Base-by-base conservation (phyloP, 805 yeast species). In the Kregervanrija pseudodelftensis region DNA sequence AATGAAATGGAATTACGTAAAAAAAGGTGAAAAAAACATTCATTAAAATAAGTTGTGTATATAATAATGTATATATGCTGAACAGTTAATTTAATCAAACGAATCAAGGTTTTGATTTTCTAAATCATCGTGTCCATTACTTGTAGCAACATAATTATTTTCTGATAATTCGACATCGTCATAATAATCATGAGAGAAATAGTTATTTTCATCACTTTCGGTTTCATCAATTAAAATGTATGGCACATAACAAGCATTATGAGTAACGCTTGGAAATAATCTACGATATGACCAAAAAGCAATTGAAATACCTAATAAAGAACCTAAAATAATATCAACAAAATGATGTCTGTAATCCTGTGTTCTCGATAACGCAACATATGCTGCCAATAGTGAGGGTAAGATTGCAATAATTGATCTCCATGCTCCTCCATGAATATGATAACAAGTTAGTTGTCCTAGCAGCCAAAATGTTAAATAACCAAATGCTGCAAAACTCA, bases 261-360 rank as follows among this genome's bases (percentile, higher is more conserved):
- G 51, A 1, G 52, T 45, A 17, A 74, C 44, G 3, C 52, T 16
- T 1, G 84, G 84, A 63, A 73, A 81, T 37, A 72, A 62, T 33
- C 82, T 64, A 52, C 72, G 61, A 52, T 81, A 82, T 22, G 76
- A 66, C 72, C 77, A 72, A 62, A 65, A 67, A 0, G 90, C 91
- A 32, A 82, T 64, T 2, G 67, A 47, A 4, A 66, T 50, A 1
- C 99, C 99, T 3, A 91, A 58, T 1, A 69, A 13, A 30, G 84
- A 69, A 3, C 99, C 99, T 12, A 82, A 57, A 1, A 84, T 54
- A 1, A 93, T 83, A 63, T 91, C 99, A 13, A 85, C 69, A 58
- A 86, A 88, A 64, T 91, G 98, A 59, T 91, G 99, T 60, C 97
- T 74, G 65, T 90, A 90, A 64, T 91, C 99, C 56, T 85, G 83